These are phyloP conservation scores for Tulasnella sp. DNA, from an alignment of 768 basidiomycete species.

Conservation along the genomic window DNA sequence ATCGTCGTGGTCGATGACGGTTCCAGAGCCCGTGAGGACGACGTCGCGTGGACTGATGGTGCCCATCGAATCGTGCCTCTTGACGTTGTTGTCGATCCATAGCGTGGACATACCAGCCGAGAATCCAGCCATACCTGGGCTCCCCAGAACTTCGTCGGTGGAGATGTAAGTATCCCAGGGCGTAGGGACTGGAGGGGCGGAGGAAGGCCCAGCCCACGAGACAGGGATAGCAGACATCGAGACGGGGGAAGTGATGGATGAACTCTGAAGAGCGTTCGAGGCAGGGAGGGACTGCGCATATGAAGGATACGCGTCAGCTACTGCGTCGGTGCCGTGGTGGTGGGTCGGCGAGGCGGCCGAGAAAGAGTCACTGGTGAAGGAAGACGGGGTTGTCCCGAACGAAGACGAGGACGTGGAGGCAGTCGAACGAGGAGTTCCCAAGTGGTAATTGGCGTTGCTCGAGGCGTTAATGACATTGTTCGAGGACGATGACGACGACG, in stretches of 20 bases:
- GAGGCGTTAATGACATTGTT: neutral
- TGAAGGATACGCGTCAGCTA: neutral
- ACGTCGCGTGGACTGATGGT: neutral
- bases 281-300: neutral
- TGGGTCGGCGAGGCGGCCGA: neutral
- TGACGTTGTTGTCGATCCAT: neutral
- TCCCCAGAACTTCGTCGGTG: neutral
- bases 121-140: neutral
- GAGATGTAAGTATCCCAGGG: neutral
- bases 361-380: neutral
- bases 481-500: neutral
- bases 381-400: neutral
- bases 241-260: neutral
- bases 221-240: neutral
- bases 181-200: neutral
- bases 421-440: neutral
- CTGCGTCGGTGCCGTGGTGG: neutral
- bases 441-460: neutral
- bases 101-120: neutral
- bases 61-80: neutral
- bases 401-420: neutral
- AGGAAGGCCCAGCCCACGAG: neutral
- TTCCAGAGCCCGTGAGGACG: neutral
- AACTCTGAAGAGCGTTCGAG: neutral
- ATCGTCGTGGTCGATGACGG: constrained; percentile 4